A percentile compares a stretch with the other conserved stretches of the same genome.
Evolutionary conservation across 1,284 basidiomycete species (phyloP).

Genomic region (Omphalotus olearius): DNA sequence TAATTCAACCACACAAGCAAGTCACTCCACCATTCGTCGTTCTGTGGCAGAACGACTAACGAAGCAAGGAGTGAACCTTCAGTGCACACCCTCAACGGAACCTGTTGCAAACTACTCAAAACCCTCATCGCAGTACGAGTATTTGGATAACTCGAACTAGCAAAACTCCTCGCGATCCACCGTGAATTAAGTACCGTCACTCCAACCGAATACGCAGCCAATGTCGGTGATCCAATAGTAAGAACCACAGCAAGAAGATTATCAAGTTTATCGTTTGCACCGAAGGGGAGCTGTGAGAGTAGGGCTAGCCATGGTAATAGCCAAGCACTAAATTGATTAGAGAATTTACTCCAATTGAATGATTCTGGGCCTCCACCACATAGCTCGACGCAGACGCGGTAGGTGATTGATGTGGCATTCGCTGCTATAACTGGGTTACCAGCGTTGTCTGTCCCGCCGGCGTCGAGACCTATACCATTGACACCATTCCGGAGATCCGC

Average conservation of each 20-base stretch:
- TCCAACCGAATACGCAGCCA: constrained; percentile 34
- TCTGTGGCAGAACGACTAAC: constrained; percentile 31
- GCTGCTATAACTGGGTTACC: constrained; percentile 14
- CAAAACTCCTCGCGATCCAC: constrained; percentile 30
- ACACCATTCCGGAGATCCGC: constrained; percentile 11
- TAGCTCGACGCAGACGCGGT: constrained; percentile 17
- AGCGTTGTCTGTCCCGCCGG: constrained; percentile 17
- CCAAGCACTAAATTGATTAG: constrained; percentile 25
- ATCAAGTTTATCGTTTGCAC: constrained; percentile 23
- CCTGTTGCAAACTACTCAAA: constrained; percentile 33
- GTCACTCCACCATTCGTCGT: constrained; percentile 31
- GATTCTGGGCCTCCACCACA: constrained; percentile 19
- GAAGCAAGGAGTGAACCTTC: constrained; percentile 26
- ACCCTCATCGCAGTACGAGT: constrained; percentile 23
- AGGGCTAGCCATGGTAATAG: constrained; percentile 27
- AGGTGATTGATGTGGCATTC: constrained; percentile 22
- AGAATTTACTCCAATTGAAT: constrained; percentile 22
- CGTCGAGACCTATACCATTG: not conserved
- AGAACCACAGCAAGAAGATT: constrained; percentile 29
- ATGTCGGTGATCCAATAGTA: constrained; percentile 32
- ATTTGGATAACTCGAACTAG: constrained; percentile 26
- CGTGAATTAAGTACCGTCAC: constrained; percentile 32
- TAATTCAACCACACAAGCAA: constrained; percentile 26
- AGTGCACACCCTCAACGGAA: constrained; percentile 24
- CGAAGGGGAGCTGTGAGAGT: constrained; percentile 26